A percentile compares a stretch with the other conserved stretches of the same genome.
phyloP scores from a whole-genome alignment of 257 asterid genomes.

The Solanum boliviense region DNA sequence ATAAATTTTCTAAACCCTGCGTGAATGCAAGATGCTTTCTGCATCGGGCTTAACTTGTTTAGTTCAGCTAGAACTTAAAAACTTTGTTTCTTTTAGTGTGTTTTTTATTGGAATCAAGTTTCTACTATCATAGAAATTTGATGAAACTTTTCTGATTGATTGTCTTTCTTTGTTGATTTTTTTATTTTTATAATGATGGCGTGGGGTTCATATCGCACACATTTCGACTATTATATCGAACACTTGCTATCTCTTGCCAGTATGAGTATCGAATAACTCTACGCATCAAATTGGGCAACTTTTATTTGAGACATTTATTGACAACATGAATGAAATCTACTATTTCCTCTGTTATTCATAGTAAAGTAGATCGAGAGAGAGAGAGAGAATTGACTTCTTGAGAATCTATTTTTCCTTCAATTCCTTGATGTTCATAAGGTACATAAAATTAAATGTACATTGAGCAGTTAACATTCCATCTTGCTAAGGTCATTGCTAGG shows the following conservation, averaged over 20 bases:
- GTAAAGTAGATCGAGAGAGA: no score
- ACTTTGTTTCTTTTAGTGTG: background rate
- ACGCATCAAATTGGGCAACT: background rate
- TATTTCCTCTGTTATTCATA: background rate
- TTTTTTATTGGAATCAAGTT: background rate
- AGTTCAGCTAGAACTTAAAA: background rate
- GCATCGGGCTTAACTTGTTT: background rate
- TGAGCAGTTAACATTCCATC: no score
- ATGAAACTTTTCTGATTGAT: background rate
- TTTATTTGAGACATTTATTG: background rate
- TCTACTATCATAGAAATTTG: background rate
- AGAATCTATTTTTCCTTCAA: no score
- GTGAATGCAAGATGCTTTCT: background rate
- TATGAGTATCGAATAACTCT: background rate
- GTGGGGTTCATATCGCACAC: no score
- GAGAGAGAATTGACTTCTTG: no score
- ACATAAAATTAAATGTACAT: no score
- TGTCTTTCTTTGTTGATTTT: background rate
- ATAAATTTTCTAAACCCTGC: no score
- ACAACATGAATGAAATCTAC: no score
- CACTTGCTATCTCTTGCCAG: background rate
- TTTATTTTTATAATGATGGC: background rate
- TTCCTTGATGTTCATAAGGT: no score
- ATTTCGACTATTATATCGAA: background rate
- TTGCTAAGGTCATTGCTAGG: no score